Evolutionary conservation across 139 green algal genomes (phyloP).

Genomic region (Haematococcus sp.): DNA sequence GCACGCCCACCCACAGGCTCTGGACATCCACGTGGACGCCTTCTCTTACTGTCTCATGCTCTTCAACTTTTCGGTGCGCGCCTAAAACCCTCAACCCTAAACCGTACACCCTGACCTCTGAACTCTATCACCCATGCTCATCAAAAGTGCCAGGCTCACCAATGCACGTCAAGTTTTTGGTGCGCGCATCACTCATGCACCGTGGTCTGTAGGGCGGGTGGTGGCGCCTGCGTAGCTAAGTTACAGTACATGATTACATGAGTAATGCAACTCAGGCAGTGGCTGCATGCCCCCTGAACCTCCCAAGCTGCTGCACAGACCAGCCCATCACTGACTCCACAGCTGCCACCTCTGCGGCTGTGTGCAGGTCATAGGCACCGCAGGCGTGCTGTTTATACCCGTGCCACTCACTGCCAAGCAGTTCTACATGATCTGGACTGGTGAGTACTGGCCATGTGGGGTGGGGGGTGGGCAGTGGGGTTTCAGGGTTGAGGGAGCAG

Average conservation of each 20-base stretch:
- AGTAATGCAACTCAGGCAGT: too few relatives aligned
- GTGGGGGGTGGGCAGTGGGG: too few relatives aligned
- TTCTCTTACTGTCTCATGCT: constrained; percentile 82
- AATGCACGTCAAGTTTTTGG: background rate
- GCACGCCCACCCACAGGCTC: constrained; percentile 26
- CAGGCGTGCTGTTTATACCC: constrained; percentile 81
- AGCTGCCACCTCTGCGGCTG: background rate
- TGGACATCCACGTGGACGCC: constrained; percentile 74
- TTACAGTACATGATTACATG: too few relatives aligned
- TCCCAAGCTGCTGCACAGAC: too few relatives aligned
- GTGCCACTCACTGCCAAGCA: constrained; percentile 89
- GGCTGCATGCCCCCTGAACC: too few relatives aligned
- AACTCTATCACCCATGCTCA: background rate
- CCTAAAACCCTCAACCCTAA: too few relatives aligned
- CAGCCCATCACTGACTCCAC: too few relatives aligned
- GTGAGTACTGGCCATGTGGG: constrained; percentile 51
- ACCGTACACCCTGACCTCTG: background rate
- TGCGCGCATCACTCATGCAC: background rate
- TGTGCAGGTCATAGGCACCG: constrained; percentile 74
- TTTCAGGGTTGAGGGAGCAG: too few relatives aligned
- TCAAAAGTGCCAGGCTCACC: too few relatives aligned
- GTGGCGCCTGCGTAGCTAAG: too few relatives aligned
- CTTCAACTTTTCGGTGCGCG: constrained; percentile 88
- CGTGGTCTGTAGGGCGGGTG: too few relatives aligned
- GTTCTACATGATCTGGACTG: constrained; percentile 29